These are phyloP conservation scores for Cryptococcus sp. DNA, from an alignment of 1,284 basidiomycete species.

Conservation along the genomic window DNA sequence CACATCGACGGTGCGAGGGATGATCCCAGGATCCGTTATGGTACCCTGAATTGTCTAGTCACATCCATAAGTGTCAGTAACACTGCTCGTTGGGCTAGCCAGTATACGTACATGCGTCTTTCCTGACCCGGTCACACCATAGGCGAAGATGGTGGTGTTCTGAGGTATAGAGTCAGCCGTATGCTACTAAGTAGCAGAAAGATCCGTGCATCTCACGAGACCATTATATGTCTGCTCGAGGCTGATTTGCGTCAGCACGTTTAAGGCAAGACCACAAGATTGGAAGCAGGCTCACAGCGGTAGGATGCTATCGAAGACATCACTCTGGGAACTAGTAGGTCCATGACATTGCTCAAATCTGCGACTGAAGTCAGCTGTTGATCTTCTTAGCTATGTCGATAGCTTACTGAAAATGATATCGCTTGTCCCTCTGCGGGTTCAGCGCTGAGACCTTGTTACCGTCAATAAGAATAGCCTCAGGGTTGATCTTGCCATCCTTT, in stretches of 20 bases:
- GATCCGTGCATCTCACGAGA: constrained; percentile 17
- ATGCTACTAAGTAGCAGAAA: too few species aligned
- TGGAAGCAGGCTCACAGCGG: constrained; percentile 28
- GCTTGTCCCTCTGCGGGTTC: constrained; percentile 13
- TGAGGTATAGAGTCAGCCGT: not conserved
- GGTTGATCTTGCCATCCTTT: constrained; percentile 16
- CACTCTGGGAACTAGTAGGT: constrained; percentile 21
- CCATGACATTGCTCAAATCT: constrained; percentile 33
- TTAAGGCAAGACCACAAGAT: not conserved
- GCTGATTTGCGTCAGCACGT: constrained; percentile 7
- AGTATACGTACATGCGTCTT: constrained; percentile 39
- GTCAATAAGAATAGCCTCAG: constrained; percentile 16
- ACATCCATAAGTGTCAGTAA: not conserved
- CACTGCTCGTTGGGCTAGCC: too few species aligned
- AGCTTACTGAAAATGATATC: constrained; percentile 21
- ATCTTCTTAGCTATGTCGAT: not conserved
- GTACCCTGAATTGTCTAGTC: constrained; percentile 77
- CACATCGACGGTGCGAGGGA: constrained; percentile 71
- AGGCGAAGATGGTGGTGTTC: constrained; percentile 40
- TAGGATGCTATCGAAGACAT: constrained; percentile 27
- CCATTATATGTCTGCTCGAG: constrained; percentile 30
- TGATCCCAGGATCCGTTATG: constrained; percentile 67
- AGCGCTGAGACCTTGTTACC: constrained; percentile 16
- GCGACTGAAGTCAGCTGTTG: not conserved
- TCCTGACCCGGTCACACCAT: constrained; percentile 44